A percentile compares a stretch with the other conserved stretches of the same genome.
phyloP scores from a whole-genome alignment of 2,329 filamentous ascomycete genomes.

The Blumeria graminis region DNA sequence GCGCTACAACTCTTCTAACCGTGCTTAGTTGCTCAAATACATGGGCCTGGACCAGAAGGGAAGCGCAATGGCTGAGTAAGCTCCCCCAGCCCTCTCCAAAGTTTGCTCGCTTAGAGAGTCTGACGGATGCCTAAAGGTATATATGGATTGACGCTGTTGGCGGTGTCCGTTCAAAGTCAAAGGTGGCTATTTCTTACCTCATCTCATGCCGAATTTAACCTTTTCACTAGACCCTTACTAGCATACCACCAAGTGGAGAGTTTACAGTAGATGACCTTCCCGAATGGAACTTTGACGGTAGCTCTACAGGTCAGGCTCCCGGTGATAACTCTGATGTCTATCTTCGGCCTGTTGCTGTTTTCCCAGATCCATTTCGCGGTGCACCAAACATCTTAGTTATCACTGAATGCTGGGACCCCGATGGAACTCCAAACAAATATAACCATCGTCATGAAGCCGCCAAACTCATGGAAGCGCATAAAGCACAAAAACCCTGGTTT shows the following conservation, averaged over 20 bases:
- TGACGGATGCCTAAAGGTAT: conserved; percentile 24
- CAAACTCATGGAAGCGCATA: conserved; percentile 74
- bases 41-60: conserved; percentile 76
- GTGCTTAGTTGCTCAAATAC: conserved; percentile 64
- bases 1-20: no score
- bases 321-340: conserved; percentile 96
- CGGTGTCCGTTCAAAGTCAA: conserved; percentile 79
- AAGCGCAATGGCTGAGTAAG: conserved; percentile 76
- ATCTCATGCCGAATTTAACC: conserved; percentile 9
- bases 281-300: conserved; percentile 72
- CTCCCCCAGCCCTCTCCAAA: conserved; percentile 16
- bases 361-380: conserved; percentile 74
- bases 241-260: conserved; percentile 22
- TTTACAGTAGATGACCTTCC: conserved; percentile 36
- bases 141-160: conserved; percentile 80
- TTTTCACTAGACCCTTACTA: conserved; percentile 32
- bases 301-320: conserved; percentile 74
- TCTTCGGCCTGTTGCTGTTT: conserved; percentile 73
- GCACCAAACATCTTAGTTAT: conserved; percentile 86
- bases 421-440: conserved; percentile 92
- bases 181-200: conserved; percentile 33
- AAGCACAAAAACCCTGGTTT: conserved; percentile 77
- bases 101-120: conserved; percentile 32
- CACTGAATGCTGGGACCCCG: conserved; percentile 79
- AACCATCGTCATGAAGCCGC: conserved; percentile 87